These are phyloP conservation scores for Neurospora sp. DNA, from an alignment of 2,329 filamentous ascomycete genomes.

Conservation along the genomic window DNA sequence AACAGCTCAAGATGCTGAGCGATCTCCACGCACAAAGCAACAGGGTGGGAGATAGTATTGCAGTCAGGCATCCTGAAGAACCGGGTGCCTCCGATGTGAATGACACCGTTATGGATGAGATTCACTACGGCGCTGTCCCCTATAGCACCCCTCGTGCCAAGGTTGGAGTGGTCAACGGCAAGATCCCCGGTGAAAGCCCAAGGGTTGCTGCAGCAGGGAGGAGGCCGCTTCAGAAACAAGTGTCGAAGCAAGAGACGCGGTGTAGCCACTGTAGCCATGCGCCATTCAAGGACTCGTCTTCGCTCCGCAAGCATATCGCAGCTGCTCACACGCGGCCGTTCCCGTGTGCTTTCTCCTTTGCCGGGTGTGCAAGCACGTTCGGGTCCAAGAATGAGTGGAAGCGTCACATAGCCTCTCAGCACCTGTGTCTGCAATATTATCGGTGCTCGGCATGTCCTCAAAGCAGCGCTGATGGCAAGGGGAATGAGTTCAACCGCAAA, in stretches of 20 bases:
- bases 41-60: conserved; percentile 19
- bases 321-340: conserved; percentile 65
- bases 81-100: conserved; percentile 30
- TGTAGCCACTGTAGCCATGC: conserved; percentile 53
- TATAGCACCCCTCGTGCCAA: conserved; percentile 27
- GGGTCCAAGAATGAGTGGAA: conserved; percentile 98
- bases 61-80: conserved; percentile 26
- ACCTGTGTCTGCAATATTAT: conserved; percentile 62
- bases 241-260: conserved; percentile 48
- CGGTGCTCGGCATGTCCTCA: conserved; percentile 52
- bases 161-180: neutral
- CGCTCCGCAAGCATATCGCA: conserved; percentile 55
- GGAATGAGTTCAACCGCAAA: conserved; percentile 80
- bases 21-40: conserved; percentile 23
- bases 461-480: conserved; percentile 43
- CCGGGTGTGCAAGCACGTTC: conserved; percentile 75
- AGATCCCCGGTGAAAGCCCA: conserved; percentile 7
- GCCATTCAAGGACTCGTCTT: conserved; percentile 58
- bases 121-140: conserved; percentile 22
- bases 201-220: conserved; percentile 26
- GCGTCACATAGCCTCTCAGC: conserved; percentile 82
- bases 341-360: conserved; percentile 74
- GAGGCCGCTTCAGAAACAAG: conserved; percentile 36
- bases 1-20: conserved; percentile 55
- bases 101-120: conserved; percentile 32